Conservation (phyloP, 2,329 filamentous ascomycete genomes). For the Sporothrix luriei region DNA sequence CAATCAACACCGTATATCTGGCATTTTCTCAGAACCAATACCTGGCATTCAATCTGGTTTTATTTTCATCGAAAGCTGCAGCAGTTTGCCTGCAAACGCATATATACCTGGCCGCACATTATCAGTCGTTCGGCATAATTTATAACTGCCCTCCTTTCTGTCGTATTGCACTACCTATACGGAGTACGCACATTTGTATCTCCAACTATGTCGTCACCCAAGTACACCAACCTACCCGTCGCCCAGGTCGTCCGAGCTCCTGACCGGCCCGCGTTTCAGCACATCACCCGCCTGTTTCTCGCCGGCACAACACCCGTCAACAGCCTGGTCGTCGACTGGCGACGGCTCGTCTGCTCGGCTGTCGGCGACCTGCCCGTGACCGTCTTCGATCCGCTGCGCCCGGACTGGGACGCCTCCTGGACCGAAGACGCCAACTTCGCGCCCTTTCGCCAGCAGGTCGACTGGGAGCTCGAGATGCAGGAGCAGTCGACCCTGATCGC, state of each 20-base stretch:
- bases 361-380: constrained; percentile 54
- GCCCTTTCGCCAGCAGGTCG: constrained; percentile 57
- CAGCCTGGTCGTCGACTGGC: constrained; percentile 51
- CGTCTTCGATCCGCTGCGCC: constrained; percentile 59
- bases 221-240: background rate
- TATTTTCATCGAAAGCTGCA: too few species aligned
- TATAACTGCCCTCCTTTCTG: too few species aligned
- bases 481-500: constrained; percentile 57
- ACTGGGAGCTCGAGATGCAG: constrained; percentile 64
- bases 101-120: too few species aligned
- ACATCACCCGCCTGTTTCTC: constrained; percentile 54
- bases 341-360: constrained; percentile 46
- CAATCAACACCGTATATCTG: too few species aligned
- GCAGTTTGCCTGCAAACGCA: too few species aligned
- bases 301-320: constrained; percentile 56
- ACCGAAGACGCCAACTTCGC: constrained; percentile 51
- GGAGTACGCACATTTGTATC: too few species aligned
- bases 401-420: constrained; percentile 60
- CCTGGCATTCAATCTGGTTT: too few species aligned
- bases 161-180: too few species aligned
- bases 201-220: background rate
- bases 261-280: constrained; percentile 24
- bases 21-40: too few species aligned
- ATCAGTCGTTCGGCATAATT: too few species aligned
- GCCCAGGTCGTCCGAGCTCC: constrained; percentile 43